phyloP scores from a whole-genome alignment of 257 asterid genomes.

The Salvia hispanica region DNA sequence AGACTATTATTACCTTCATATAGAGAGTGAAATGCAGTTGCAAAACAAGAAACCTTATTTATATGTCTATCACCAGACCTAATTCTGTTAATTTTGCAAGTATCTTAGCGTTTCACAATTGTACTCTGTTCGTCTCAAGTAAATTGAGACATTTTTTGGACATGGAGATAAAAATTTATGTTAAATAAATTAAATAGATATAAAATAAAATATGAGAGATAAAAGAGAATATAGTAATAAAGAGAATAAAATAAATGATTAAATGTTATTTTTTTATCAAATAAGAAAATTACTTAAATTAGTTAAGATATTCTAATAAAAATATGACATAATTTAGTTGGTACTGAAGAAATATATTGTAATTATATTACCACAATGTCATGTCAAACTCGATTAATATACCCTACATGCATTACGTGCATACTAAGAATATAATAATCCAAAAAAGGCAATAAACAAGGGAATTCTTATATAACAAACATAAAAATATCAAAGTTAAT shows the following conservation, averaged over 20 bases:
- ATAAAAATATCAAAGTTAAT: too few relatives aligned
- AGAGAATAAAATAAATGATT: too few relatives aligned
- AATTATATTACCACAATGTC: background rate
- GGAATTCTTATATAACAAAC: background rate
- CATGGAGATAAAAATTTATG: too few relatives aligned
- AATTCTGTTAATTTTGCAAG: conserved; percentile 1
- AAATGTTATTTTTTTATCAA: too few relatives aligned
- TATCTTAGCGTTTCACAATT: background rate
- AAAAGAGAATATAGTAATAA: too few relatives aligned
- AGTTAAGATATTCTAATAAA: too few relatives aligned
- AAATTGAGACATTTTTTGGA: too few relatives aligned
- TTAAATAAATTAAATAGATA: too few relatives aligned
- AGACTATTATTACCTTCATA: background rate
- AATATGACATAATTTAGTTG: too few relatives aligned
- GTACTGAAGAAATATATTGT: background rate
- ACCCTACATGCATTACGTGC: conserved; percentile 16
- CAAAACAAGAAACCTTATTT: background rate
- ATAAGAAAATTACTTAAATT: too few relatives aligned
- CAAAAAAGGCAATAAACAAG: background rate
- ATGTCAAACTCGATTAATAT: background rate
- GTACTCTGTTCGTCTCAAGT: too few relatives aligned
- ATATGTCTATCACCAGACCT: background rate
- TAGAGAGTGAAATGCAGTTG: background rate
- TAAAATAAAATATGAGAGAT: too few relatives aligned
- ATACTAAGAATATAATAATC: background rate